Conservation (phyloP, 208 protist species). For the Ichthyophonus hoferi region DNA sequence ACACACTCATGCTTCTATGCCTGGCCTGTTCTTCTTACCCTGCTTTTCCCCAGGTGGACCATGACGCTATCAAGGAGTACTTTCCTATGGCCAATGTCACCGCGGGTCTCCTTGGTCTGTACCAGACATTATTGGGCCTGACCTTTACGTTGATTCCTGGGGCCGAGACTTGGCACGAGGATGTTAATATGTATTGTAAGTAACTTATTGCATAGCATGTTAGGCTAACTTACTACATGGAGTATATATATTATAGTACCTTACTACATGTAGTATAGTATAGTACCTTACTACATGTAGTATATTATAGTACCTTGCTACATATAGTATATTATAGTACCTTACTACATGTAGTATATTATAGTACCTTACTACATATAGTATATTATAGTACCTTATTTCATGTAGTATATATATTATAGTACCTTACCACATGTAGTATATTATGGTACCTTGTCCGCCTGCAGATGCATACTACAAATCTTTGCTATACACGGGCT, state of each 20-base stretch:
- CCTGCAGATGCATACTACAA: too few relatives aligned
- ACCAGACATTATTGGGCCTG: slow-evolving; percentile 31
- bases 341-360: too few relatives aligned
- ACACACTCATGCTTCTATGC: background rate
- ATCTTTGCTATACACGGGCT: too few relatives aligned
- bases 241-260: slow-evolving; percentile 4
- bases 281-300: too few relatives aligned
- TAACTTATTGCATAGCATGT: too few relatives aligned
- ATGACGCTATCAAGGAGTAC: slow-evolving; percentile 53
- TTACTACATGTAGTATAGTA: background rate
- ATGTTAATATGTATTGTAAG: slow-evolving; percentile 47
- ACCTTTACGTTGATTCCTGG: slow-evolving; percentile 1
- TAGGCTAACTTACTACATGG: too few relatives aligned
- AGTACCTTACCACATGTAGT: background rate
- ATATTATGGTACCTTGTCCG: too few relatives aligned
- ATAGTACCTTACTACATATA: too few relatives aligned
- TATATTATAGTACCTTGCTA: too few relatives aligned
- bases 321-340: too few relatives aligned
- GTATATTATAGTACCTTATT: too few relatives aligned
- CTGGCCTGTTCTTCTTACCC: too few relatives aligned
- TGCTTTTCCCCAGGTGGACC: slow-evolving; percentile 56
- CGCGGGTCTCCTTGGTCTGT: background rate
- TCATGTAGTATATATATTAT: slow-evolving; percentile 22
- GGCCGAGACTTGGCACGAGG: slow-evolving; percentile 48
- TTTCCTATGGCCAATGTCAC: slow-evolving; percentile 58